Evolutionary conservation across 2,329 filamentous ascomycete genomes (phyloP), one percentile per base, ranked within the genome.

Genomic region (Fusarium praegraminearum): DNA sequence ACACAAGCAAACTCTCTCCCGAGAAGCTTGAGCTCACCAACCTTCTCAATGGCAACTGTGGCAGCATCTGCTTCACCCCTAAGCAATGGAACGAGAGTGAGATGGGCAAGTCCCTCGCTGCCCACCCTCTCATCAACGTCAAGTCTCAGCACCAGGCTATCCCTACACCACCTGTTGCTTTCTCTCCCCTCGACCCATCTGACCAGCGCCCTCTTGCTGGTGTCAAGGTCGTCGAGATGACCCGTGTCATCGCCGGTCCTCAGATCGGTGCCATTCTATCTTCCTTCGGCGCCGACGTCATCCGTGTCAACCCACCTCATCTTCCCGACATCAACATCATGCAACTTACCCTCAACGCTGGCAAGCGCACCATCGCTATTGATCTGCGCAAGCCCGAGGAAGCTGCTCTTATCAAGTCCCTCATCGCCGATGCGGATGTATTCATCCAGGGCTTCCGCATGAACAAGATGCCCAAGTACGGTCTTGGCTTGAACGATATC

Each of bases 1-100:
- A 57, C 11, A 69, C 75, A 2, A 54, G 58, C n/a, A 67, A 72
- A 2, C 67, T 71, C 41, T 65, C 83, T 0, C 61, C 62, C 0
- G 61, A 65, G 1, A 65, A 65, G 13, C 61, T 65, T 4, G 62
- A 65, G 3, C 64, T 61, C 1, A 65, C 36, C 1, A 65, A 53
- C 16, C 20, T 65, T 4, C 3, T 60, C 9, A 65, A 65, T 4
- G 61, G 62, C 0, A 65, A 65, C 8, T 65, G 61, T 4, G 62
- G 61, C 1, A 60, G 53, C 8, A 22, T 65, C 1, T 58, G 47
- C 20, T 65, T 65, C n/a, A 49, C 62, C 1, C 62, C 62, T 0
- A 65, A 65, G n/a, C 53, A 65, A 11, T 65, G 61, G 62, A 65
- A 65, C 2, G 62, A 65, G 15, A 65, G 61, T 3, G 62, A 65